These are phyloP conservation scores for Phaeophleospora eucalypticola DNA, from an alignment of 2,329 filamentous ascomycete species.

Conservation along the genomic window DNA sequence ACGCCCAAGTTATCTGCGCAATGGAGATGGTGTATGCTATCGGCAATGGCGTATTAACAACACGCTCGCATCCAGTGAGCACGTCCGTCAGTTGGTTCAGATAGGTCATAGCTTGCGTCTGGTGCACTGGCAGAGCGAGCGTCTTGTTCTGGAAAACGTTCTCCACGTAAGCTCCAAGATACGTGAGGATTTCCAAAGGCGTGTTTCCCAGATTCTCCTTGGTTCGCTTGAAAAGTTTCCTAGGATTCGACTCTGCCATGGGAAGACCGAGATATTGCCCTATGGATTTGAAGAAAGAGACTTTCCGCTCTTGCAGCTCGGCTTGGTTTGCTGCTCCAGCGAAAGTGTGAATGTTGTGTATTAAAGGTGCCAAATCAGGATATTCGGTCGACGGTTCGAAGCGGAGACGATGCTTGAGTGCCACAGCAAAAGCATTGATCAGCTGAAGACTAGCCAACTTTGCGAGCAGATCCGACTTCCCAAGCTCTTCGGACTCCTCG, in stretches of 20 bases:
- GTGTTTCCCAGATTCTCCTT: slow-evolving; percentile 72
- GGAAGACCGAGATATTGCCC: slow-evolving; percentile 73
- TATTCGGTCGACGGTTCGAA: slow-evolving; percentile 80
- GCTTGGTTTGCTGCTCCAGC: slow-evolving; percentile 56
- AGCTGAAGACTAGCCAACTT: slow-evolving; percentile 75
- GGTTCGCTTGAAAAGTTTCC: slow-evolving; percentile 70
- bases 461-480: slow-evolving; percentile 63
- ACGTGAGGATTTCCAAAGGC: slow-evolving; percentile 75
- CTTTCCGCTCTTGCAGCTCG: slow-evolving; percentile 35
- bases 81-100: slow-evolving; percentile 67
- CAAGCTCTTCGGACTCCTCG: slow-evolving; percentile 41
- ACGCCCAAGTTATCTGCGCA: slow-evolving; percentile 81
- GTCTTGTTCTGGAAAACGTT: slow-evolving; percentile 54
- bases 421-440: slow-evolving; percentile 69
- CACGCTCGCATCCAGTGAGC: slow-evolving; percentile 67
- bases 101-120: slow-evolving; percentile 55
- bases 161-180: slow-evolving; percentile 65
- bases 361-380: slow-evolving; percentile 65
- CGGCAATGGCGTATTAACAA: slow-evolving; percentile 76
- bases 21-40: slow-evolving; percentile 81
- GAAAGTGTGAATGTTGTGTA: slow-evolving; percentile 71
- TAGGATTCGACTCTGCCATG: slow-evolving; percentile 73
- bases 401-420: slow-evolving; percentile 76
- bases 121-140: slow-evolving; percentile 55
- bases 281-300: slow-evolving; percentile 24